Base-by-base conservation (phyloP, 2,329 filamentous ascomycete genomes). In the Pyrenochaeta sp. region DNA sequence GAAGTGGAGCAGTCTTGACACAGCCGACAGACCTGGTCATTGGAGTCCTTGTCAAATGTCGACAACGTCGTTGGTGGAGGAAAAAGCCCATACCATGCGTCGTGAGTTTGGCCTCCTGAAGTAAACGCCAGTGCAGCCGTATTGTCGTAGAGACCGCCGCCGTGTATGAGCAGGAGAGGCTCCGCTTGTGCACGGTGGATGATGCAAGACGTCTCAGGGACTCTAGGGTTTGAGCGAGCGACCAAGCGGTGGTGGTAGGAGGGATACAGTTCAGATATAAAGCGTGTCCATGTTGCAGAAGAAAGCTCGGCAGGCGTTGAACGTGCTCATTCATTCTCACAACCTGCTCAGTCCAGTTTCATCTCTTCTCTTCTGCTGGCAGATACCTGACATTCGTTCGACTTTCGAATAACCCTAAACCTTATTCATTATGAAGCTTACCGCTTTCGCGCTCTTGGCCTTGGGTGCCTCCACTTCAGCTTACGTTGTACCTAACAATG, bases 251-350 rank as follows among this genome's bases (percentile, higher is more conserved):
- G 8, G 28, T 36, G 25, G 28, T 30, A 50, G 34, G 12, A 39
- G 56, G 60, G 42, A 44, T 34, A 52, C 19, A 51, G 50, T 36
- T 58, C 54, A 57, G 54, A 60, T 72, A 73, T 74, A 74, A 72
- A 71, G 62, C 54, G 60, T 61, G 54, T 54, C 53, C 42, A 37
- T 50, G 59, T 62, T 64, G 65, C 68, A 64, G 59, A 61, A 53
- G 34, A 57, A 59, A 61, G 58, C 52, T 47, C 53, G 60, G 61
- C 65, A 69, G 62, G 61, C 71, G 62, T 70, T 65, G 61, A 73
- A 71, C 72, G 69, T 72, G 68, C 72, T 74, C 72, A 71, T 71
- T 71, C 62, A 51, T 71, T 68, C 72, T 73, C 69, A 71, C 50
- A 56, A 61, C 57, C 64, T 71, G 68, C 67, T 71, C 66, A 65